A percentile compares a stretch with the other conserved stretches of the same genome.
These are phyloP conservation scores for Corymbia citriodora DNA, from an alignment of 441 rosid genomes.

Conservation along the genomic window DNA sequence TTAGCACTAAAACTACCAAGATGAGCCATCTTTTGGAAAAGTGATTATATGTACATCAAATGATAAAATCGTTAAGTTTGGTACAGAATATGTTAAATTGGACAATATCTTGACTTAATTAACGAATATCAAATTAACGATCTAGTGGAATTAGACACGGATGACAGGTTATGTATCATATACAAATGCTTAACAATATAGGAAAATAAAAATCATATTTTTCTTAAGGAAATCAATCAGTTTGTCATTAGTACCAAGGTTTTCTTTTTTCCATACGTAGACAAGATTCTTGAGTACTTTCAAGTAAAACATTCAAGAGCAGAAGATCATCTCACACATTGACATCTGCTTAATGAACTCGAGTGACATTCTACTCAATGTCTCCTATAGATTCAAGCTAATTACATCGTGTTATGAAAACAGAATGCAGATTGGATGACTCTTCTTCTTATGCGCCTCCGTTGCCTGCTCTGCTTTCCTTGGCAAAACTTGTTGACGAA, in stretches of 20 bases:
- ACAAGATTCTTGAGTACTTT: neutral
- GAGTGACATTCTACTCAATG: no score
- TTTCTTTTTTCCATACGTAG: neutral
- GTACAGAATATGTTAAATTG: no score
- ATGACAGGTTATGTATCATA: no score
- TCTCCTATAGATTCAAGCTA: neutral
- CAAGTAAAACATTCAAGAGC: neutral
- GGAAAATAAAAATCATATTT: neutral
- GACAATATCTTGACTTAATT: no score
- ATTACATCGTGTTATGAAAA: neutral
- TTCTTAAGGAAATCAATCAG: neutral
- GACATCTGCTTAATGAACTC: no score
- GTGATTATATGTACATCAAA: neutral
- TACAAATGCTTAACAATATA: neutral
- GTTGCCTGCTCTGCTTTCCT: neutral
- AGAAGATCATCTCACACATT: neutral
- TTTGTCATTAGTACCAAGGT: neutral
- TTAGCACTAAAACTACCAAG: fast-evolving
- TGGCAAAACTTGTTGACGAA: neutral
- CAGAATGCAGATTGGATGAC: neutral
- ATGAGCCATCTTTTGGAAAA: neutral
- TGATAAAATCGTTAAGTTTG: neutral
- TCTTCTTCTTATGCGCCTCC: neutral
- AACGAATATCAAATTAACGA: no score
- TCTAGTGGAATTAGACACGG: no score